These are phyloP conservation scores for Urochloa ruziziensis DNA, from an alignment of 176 grass and related monocot genomes.

Conservation along the genomic window DNA sequence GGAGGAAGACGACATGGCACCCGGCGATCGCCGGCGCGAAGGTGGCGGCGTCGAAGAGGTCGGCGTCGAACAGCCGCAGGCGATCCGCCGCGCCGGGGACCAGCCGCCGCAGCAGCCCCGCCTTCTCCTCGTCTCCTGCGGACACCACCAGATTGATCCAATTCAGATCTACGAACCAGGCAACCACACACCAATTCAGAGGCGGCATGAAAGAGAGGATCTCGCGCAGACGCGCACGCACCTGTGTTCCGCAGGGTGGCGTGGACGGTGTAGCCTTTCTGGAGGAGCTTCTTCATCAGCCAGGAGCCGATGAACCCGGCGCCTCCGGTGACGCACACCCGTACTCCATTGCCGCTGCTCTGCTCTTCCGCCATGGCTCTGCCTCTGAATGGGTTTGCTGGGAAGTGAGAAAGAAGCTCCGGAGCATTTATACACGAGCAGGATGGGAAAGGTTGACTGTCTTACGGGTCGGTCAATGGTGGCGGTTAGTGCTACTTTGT, in stretches of 20 bases:
- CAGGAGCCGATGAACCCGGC: constrained; percentile 47
- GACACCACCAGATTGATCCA: neutral
- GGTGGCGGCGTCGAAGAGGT: constrained; percentile 52
- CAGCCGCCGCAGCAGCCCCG: constrained; percentile 35
- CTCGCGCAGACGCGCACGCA: neutral
- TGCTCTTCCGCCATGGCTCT: neutral
- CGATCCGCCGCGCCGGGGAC: constrained; percentile 37
- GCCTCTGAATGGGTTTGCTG: neutral
- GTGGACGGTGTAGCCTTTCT: constrained; percentile 34
- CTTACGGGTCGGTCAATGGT: neutral
- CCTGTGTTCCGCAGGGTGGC: constrained; percentile 34
- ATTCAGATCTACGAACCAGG: neutral
- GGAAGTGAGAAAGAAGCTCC: neutral
- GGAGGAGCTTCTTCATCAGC: constrained; percentile 47
- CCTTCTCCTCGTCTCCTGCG: constrained; percentile 52
- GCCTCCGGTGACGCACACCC: constrained; percentile 44
- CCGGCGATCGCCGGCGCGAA: constrained; percentile 55
- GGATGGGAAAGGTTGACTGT: neutral
- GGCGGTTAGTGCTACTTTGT: too few species aligned
- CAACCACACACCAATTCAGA: neutral
- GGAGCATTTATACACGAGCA: neutral
- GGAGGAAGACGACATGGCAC: constrained; percentile 64
- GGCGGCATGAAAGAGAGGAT: neutral
- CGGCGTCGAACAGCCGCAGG: constrained; percentile 54
- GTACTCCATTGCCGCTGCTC: neutral